Base-by-base conservation (phyloP, 495 filamentous ascomycete genomes). In the Aspergillus indologenus region DNA sequence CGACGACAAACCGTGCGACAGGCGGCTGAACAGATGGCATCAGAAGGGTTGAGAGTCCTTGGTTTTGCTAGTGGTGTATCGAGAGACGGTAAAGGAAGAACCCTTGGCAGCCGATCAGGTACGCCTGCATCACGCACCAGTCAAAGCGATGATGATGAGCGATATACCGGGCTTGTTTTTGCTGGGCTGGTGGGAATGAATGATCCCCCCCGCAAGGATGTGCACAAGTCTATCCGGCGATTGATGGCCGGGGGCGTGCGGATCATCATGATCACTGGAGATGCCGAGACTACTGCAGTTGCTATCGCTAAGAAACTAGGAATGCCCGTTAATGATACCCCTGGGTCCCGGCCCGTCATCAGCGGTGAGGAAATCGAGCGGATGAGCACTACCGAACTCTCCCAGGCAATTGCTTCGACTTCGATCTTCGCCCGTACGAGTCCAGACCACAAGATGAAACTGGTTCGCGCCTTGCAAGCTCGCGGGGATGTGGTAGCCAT, bases 231-330 rank as follows among this genome's bases (percentile, higher is more conserved):
- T 14, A 98, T 98, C 61, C 82, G 91, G 62, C 88, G 90, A 43
- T 76, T 98, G 54, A 94, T 98, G 88, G 83, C 90, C 50, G 93
- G 94, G 45, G 90, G 91, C 11, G 95, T 98, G 53, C 91, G 91
- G 65, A 88, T 98, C 31, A 96, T 98, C 63, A 98, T 98, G 94
- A 98, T 98, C 62, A 98, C 94, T 12, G 94, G 94, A 56, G 94
- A 98, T 72, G 87, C 94, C 15, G 90, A 97, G 65, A 91, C 90
- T 5, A 98, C 94, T 0, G 94, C 94, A 15, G 78, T 96, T 43
- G 94, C 94, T 1, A 96, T 98, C 67, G 94, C 88, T 19, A 90
- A 83, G 73, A 91, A 95, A 71, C 83, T 98, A 22, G 93, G 94
- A 50, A 98, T 98, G 89, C 86, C 90, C 2, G 71, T 89, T 46